Evolutionary conservation across 2,329 filamentous ascomycete genomes (phyloP), one percentile per base, ranked within the genome.

Genomic region (Pseudocercospora vitis): DNA sequence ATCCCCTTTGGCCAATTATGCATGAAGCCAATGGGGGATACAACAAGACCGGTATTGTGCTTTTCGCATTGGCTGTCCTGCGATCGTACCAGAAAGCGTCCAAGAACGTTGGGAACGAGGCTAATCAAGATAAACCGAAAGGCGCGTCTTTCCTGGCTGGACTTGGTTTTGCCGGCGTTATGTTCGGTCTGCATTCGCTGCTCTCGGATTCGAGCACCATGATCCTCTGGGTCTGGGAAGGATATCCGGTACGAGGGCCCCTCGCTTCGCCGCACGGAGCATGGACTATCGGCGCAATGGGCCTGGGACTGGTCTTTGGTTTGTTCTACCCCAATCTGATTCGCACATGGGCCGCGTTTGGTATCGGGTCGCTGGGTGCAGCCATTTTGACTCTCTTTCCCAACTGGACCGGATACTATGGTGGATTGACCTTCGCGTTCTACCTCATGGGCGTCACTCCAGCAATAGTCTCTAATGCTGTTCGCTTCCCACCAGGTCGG

Each of bases 141-240:
- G 85, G 88, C 1, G 91, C 89, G 12, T 80, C 85, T 0, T 61
- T 86, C 5, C 77, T 95, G 37, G 84, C 90, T 24, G 88, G 85
- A 7, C 73, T 94, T 45, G 90, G 94, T 55, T 73, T 97, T 51
- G 91, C 83, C 19, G 92, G 91, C 24, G 73, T 96, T 6, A 80
- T 96, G 67, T 99, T 99, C 66, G 89, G 82, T 4, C 79, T 97
- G 67, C 94, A 97, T 70, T 96, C 91, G 1, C 78, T 99, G 7
- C 81, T 99, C 8, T 96, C 94, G 0, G 94, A 99, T 70, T 95
- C 91, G 0, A 97, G 94, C 76, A 99, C 94, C 50, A 97, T 99
- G 91, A 96, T 97, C 53, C 80, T 91, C 12, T 99, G 94, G 94
- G 90, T 90, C 2, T 99, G 94, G 94, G 91, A 96, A 64, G 94